Evolutionary conservation across 1,139 yeast species (phyloP).

Genomic region (Diutina rugosa): DNA sequence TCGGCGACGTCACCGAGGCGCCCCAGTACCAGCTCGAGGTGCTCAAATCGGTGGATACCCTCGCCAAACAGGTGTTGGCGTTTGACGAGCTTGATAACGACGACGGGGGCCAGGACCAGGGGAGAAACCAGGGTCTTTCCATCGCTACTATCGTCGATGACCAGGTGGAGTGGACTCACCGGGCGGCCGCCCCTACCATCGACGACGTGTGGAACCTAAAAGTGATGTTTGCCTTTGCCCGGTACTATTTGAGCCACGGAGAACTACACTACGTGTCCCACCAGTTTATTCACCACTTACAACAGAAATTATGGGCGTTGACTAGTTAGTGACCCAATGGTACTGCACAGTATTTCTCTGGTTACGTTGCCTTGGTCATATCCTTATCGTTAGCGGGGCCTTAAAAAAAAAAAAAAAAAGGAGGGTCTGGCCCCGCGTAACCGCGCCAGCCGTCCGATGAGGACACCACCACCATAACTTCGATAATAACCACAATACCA

Average conservation of each 20-base stretch:
- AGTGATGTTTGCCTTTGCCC: constrained; percentile 32
- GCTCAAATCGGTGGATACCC: constrained; percentile 25
- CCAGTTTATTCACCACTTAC: neutral
- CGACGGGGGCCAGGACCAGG: neutral
- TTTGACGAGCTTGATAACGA: constrained; percentile 2
- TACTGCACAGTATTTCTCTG: no score
- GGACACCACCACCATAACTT: no score
- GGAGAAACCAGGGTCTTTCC: constrained; percentile 13
- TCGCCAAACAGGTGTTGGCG: constrained; percentile 13
- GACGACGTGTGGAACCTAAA: constrained; percentile 61
- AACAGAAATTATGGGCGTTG: neutral
- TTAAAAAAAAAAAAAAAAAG: no score
- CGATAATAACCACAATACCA: no score
- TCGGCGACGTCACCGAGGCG: constrained; percentile 15
- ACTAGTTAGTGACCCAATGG: neutral
- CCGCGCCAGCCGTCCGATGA: no score
- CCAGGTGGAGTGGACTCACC: constrained; percentile 35
- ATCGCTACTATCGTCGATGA: constrained; percentile 41
- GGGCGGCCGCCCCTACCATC: constrained; percentile 32
- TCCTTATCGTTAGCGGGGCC: no score
- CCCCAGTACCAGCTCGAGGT: constrained; percentile 14
- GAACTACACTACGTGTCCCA: neutral
- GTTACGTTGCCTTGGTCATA: no score
- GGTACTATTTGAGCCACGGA: neutral
- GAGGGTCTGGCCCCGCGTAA: no score